These are phyloP conservation scores for Metschnikowia reukaufii DNA, from an alignment of 805 yeast genomes.

Conservation along the genomic window DNA sequence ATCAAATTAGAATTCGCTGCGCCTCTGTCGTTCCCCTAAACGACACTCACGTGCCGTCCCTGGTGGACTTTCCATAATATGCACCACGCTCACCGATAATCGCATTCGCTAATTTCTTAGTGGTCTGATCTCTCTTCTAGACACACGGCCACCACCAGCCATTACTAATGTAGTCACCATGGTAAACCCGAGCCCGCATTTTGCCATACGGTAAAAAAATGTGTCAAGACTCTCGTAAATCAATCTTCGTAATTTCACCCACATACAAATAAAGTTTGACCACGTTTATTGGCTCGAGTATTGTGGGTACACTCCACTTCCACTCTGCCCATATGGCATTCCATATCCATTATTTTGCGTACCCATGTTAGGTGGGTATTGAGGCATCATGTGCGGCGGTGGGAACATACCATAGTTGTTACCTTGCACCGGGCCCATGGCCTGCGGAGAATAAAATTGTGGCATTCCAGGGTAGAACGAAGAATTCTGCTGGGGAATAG, in stretches of 20 bases:
- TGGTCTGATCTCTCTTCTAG: constrained; percentile 1
- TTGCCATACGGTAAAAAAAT: too few relatives aligned
- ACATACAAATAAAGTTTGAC: not conserved
- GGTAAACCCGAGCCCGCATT: too few relatives aligned
- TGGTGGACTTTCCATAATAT: too few relatives aligned
- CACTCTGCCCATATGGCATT: not conserved
- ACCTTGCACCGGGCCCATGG: constrained; percentile 1
- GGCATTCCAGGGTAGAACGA: constrained; percentile 4
- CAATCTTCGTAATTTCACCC: not conserved
- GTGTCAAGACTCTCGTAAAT: too few relatives aligned
- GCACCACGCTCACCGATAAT: constrained; percentile 2
- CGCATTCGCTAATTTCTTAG: not conserved
- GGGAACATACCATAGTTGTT: constrained; percentile 1
- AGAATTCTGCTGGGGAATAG: constrained; percentile 5
- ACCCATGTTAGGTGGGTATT: constrained; percentile 2
- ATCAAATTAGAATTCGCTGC: too few relatives aligned
- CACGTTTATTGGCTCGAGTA: constrained; percentile 7
- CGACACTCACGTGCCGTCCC: too few relatives aligned
- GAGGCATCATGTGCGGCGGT: constrained; percentile 10
- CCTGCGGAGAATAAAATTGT: constrained; percentile 4
- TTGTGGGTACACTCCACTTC: constrained; percentile 5
- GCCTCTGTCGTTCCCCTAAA: not conserved
- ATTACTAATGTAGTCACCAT: not conserved
- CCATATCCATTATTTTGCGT: not conserved
- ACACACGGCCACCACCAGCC: not conserved